Evolutionary conservation across 768 basidiomycete species (phyloP), one percentile per base, ranked within the genome.

Genomic region (Strobilomyces dryophilus): DNA sequence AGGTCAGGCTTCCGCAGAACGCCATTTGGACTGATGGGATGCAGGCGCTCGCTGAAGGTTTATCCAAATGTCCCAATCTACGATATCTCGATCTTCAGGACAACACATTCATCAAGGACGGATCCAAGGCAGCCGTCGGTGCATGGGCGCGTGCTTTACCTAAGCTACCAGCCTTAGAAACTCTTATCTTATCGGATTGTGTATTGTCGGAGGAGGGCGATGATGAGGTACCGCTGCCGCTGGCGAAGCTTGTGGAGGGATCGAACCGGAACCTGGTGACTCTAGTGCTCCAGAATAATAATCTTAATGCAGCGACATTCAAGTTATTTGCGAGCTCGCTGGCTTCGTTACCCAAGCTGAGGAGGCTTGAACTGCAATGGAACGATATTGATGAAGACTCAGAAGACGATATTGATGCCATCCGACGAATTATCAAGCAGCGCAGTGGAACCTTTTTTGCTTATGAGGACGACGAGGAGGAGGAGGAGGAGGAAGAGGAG

Each of bases 1-100:
- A 97, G 59, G 87, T 98, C 29, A 81, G 89, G 53, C 87, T 98
- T 85, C 89, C 91, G n/a, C 95, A 98, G 76, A 98, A 99, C 64
- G 97, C 95, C 5, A 98, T 99, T 61, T 79, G 93, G 58, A 91
- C 91, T 85, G 86, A 87, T 53, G 97, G 97, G 5, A 88, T 95
- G 64, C 79, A 79, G 9, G 80, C 82, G 11, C 81, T 99, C 21
- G 89, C 91, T 6, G 66, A 70, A 21, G 95, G 94, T 5, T 70
- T 99, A 31, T 69, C 82, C 12, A 76, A 84, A 51, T 88, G 86
- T 66, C 72, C 76, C 3, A 72, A 76, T 39, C 74, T 99, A 47
- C 76, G 83, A 63, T 73, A 84, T 58, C 79, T 99, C 63, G 94
- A 99, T 76, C 73, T 99, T 45, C 93, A 98, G 70, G 97, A 98